Percentiles rank a stretch among this genome's conserved stretches.
Evolutionary conservation across 495 filamentous ascomycete genomes (phyloP).

Genomic region (Physcia stellaris): DNA sequence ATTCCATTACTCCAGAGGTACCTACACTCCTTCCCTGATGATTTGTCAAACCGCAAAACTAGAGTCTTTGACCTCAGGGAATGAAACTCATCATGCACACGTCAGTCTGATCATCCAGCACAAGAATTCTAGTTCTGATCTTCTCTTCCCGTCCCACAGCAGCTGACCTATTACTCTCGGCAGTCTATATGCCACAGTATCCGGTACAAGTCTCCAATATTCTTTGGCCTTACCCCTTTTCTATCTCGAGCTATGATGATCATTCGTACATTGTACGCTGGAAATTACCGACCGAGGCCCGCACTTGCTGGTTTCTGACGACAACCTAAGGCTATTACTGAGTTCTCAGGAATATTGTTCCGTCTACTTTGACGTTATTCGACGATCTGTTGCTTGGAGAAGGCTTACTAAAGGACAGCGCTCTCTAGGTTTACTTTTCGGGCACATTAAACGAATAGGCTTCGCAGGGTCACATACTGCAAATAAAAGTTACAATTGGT

Average conservation of each 20-base stretch:
- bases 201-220: too few relatives aligned
- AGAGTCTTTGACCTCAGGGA: constrained; percentile 99
- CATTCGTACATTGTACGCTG: constrained; percentile 79
- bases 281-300: constrained; percentile 99
- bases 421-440: too few relatives aligned
- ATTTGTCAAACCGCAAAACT: constrained; percentile 93
- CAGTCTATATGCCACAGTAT: too few relatives aligned
- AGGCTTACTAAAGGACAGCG: too few relatives aligned
- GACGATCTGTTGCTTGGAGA: not conserved
- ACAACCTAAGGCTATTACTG: constrained; percentile 88
- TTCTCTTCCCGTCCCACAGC: not conserved
- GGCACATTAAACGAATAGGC: too few relatives aligned
- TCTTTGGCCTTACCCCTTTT: too few relatives aligned
- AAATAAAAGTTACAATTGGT: too few relatives aligned
- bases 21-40: constrained; percentile 42
- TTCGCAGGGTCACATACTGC: too few relatives aligned
- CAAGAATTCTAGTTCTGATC: constrained; percentile 3
- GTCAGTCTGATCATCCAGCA: constrained; percentile 99
- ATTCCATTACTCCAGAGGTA: too few relatives aligned
- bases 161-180: too few relatives aligned
- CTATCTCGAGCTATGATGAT: constrained; percentile 53
- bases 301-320: constrained; percentile 57
- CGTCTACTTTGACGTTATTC: not conserved
- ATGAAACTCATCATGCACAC: constrained; percentile 95
- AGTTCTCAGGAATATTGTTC: constrained; percentile 23